Evolutionary conservation across 495 filamentous ascomycete genomes (phyloP).

Genomic region (Tetracladium marchalianum): DNA sequence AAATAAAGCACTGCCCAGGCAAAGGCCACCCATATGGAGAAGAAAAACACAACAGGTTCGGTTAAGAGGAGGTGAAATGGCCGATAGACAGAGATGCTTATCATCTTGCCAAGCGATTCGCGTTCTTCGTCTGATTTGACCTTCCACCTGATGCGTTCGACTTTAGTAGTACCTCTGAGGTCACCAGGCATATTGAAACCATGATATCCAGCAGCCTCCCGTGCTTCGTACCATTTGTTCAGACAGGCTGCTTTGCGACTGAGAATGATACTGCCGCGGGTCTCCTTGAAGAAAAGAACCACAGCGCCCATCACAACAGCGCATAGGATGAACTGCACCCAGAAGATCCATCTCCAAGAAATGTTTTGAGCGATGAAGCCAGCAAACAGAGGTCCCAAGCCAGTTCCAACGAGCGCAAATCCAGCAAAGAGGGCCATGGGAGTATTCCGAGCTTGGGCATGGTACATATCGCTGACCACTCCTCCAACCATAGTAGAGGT

Average conservation of each 20-base stretch:
- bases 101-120: constrained; percentile 57
- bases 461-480: constrained; percentile 82
- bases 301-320: constrained; percentile 52
- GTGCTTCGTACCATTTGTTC: constrained; percentile 70
- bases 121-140: constrained; percentile 78
- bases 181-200: constrained; percentile 42
- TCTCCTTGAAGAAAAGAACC: constrained; percentile 68
- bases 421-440: constrained; percentile 85
- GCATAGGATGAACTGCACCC: constrained; percentile 66
- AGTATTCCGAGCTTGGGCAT: constrained; percentile 67
- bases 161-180: background rate
- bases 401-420: constrained; percentile 69
- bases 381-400: constrained; percentile 63
- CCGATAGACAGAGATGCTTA: constrained; percentile 63
- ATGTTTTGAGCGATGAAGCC: constrained; percentile 59
- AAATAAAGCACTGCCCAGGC: constrained; percentile 87
- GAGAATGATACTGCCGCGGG: constrained; percentile 71
- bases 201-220: constrained; percentile 56
- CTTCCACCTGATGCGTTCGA: constrained; percentile 65
- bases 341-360: constrained; percentile 86
- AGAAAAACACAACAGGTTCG: constrained; percentile 91
- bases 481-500: constrained; percentile 92
- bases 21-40: constrained; percentile 85
- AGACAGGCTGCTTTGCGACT: constrained; percentile 62
- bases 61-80: constrained; percentile 83